Evolutionary conservation across 73 alveolate genomes (phyloP).

Genomic region (Uronychia setigera): DNA sequence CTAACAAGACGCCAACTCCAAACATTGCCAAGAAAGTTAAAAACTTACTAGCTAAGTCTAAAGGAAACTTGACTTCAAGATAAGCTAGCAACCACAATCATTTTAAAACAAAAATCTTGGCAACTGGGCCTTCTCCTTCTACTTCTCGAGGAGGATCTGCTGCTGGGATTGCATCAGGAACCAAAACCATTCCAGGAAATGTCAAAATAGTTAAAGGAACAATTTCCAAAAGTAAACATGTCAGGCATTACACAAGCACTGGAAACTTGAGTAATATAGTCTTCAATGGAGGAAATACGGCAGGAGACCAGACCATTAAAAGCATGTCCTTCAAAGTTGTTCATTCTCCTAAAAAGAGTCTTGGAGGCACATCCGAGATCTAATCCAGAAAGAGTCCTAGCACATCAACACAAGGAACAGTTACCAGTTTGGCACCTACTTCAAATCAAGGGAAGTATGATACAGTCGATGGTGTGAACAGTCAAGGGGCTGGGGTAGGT

Average conservation of each 20-base stretch:
- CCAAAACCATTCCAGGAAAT: neutral
- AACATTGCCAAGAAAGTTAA: neutral
- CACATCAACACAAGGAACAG: neutral
- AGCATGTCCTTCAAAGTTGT: neutral
- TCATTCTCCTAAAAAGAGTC: neutral
- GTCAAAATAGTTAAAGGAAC: neutral
- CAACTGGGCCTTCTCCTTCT: neutral
- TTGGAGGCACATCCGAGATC: neutral
- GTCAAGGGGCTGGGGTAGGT: no score
- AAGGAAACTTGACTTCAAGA: neutral
- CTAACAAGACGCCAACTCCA: neutral
- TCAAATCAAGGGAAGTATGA: neutral
- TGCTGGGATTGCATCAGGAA: neutral
- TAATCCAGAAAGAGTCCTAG: neutral
- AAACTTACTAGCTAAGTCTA: neutral
- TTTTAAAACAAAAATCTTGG: neutral
- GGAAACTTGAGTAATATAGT: neutral
- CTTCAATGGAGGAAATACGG: neutral
- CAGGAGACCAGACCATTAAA: neutral
- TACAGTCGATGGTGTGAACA: neutral
- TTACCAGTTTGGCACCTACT: neutral
- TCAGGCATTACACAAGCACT: neutral
- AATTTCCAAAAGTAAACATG: neutral
- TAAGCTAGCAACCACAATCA: neutral
- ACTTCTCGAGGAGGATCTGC: neutral